Evolutionary conservation across 352 stramenopile species (phyloP), one percentile per base, ranked within the genome.

Genomic region (Blastocystis sp.): DNA sequence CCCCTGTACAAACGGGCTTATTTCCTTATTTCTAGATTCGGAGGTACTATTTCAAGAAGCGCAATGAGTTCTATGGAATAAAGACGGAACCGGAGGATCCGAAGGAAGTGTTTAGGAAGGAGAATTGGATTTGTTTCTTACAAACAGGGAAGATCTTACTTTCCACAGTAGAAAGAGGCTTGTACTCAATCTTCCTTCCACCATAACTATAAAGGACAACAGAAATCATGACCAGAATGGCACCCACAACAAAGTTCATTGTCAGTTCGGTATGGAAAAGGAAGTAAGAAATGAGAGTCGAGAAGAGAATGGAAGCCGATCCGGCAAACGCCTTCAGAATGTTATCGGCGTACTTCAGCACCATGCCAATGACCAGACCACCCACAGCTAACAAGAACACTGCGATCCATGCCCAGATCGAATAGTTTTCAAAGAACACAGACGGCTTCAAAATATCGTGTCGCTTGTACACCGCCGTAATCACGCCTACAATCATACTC

Each of bases 301-400:
- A 92, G 8, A 92, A 88, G 54, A 96, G 75, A 61, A 96, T 96
- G 56, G 90, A 93, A 61, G 96, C 91, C 8, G 91, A 93, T 1
- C 91, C 92, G 11, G 92, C 93, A 89, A 96, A 96, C 18, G 91
- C 91, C 86, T 97, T 97, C 73, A 96, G 87, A 8, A 97, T 94
- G 87, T 96, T 96, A 87, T 96, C 93, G 3, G 93, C 92, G 87
- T 97, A 96, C 87, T 96, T 96, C 8, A 96, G 89, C 1, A 97
- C 93, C 8, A 95, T 89, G 14, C 91, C 93, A 24, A 97, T 92
- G 56, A 96, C 91, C 9, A 97, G 88, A 11, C 93, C 93, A 34
- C 93, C 93, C 6, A 91, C 88, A 4, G 92, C 90, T 85, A 94
- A 91, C 0, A 93, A 87, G 0, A 87, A 87, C 36, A 95, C 88